Conservation (phyloP, 2,329 filamentous ascomycete species). For the Sclerotinia subarctica region DNA sequence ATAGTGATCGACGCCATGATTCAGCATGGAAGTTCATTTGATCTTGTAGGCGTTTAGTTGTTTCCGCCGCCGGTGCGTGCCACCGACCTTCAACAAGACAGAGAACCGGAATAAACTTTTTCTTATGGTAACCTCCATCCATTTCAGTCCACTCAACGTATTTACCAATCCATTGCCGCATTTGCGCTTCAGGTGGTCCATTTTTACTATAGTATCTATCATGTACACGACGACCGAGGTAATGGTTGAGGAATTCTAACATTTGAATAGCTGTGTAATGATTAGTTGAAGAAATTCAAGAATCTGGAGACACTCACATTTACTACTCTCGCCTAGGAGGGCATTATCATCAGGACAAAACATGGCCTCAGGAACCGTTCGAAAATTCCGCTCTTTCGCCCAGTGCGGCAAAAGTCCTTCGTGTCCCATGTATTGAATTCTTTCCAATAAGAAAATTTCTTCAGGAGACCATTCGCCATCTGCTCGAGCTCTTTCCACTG, state of each 20-base stretch:
- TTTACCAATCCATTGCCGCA: constrained; percentile 34
- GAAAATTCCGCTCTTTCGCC: constrained; percentile 35
- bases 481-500: constrained; percentile 30
- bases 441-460: constrained; percentile 35
- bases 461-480: constrained; percentile 36
- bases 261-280: constrained; percentile 30
- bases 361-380: constrained; percentile 34
- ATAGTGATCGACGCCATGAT: constrained; percentile 32
- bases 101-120: constrained; percentile 35
- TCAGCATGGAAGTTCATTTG: constrained; percentile 35
- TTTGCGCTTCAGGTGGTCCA: constrained; percentile 31
- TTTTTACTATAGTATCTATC: constrained; percentile 29
- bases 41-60: constrained; percentile 27
- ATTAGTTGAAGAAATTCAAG: constrained; percentile 18
- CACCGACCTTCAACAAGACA: constrained; percentile 28
- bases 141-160: constrained; percentile 39
- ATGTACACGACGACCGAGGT: constrained; percentile 31
- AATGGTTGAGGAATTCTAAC: constrained; percentile 29
- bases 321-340: constrained; percentile 32
- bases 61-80: constrained; percentile 25
- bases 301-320: constrained; percentile 29
- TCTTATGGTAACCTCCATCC: constrained; percentile 36
- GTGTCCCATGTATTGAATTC: constrained; percentile 35
- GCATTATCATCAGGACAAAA: constrained; percentile 32
- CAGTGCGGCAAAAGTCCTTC: constrained; percentile 34